Conservation (phyloP, 176 grass and related monocot species). For the Neostapfia colusana region DNA sequence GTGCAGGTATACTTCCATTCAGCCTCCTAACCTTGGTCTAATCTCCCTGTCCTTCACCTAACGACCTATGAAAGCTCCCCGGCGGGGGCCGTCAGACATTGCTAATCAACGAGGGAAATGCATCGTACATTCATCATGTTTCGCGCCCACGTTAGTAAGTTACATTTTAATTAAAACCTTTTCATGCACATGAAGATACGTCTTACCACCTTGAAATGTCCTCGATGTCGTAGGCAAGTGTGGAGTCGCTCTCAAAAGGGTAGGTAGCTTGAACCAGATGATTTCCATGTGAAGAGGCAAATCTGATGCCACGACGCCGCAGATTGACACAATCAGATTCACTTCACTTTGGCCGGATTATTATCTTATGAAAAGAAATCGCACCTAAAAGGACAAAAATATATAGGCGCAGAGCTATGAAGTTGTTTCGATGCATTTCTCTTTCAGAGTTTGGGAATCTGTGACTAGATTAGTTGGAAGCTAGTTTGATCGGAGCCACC, state of each 20-base stretch:
- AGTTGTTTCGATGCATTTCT: neutral
- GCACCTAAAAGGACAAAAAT: conserved; percentile 43
- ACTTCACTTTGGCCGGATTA: conserved; percentile 38
- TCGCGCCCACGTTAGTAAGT: neutral
- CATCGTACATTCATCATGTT: neutral
- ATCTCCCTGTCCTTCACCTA: conserved; percentile 1
- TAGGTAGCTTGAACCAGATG: conserved; percentile 35
- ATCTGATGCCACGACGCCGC: conserved; percentile 34
- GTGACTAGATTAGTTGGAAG: conserved; percentile 13
- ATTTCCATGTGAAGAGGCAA: conserved; percentile 50
- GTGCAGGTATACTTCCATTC: neutral
- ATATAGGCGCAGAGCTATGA: conserved; percentile 38
- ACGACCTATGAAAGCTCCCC: neutral
- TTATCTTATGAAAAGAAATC: conserved; percentile 50
- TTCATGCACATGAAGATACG: neutral
- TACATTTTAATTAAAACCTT: neutral
- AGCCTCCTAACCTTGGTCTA: conserved; percentile 15
- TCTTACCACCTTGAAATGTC: conserved; percentile 1
- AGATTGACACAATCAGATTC: conserved; percentile 30
- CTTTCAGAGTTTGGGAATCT: conserved; percentile 1
- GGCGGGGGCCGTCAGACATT: neutral
- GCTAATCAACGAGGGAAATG: neutral
- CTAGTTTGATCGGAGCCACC: conserved; percentile 41
- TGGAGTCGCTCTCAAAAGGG: conserved; percentile 31
- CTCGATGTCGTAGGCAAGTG: neutral